Conservation (phyloP, 2,329 filamentous ascomycete species). For the Fusarium avenaceum region DNA sequence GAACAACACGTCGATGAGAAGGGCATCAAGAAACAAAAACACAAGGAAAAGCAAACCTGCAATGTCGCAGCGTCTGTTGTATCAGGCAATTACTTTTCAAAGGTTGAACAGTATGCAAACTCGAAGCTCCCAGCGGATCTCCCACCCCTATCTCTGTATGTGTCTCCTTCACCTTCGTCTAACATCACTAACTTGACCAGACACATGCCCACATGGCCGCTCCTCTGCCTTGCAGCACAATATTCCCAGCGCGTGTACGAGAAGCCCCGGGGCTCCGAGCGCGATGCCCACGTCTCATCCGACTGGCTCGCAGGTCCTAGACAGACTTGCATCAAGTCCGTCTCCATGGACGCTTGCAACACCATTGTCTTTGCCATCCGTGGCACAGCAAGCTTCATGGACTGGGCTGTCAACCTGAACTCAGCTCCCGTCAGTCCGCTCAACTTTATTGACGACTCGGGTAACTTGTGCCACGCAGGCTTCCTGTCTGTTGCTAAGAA, state of each 20-base stretch:
- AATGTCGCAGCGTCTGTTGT: constrained; percentile 46
- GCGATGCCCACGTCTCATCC: constrained; percentile 76
- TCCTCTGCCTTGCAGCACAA: constrained; percentile 82
- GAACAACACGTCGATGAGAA: constrained; percentile 15
- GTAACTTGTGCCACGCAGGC: constrained; percentile 84
- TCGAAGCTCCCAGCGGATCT: constrained; percentile 78
- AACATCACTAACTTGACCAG: constrained; percentile 53
- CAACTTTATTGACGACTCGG: constrained; percentile 81
- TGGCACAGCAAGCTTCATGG: constrained; percentile 83
- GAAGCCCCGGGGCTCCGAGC: constrained; percentile 71
- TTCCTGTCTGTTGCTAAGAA: constrained; percentile 81
- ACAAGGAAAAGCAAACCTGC: constrained; percentile 35
- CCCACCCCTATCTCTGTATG: constrained; percentile 75
- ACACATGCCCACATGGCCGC: constrained; percentile 80
- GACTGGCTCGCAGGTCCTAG: constrained; percentile 83
- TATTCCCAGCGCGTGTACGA: constrained; percentile 83
- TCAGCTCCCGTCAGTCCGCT: constrained; percentile 74
- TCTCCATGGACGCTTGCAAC: constrained; percentile 81
- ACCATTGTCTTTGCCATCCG: constrained; percentile 87
- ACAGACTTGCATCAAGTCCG: constrained; percentile 86
- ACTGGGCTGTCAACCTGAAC: constrained; percentile 88
- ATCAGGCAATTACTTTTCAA: constrained; percentile 75
- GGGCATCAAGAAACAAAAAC: constrained; percentile 31
- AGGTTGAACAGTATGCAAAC: constrained; percentile 84
- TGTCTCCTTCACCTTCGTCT: constrained; percentile 4